Evolutionary conservation across 805 yeast species (phyloP).

Genomic region (Maudiozyma serrabonitensis): DNA sequence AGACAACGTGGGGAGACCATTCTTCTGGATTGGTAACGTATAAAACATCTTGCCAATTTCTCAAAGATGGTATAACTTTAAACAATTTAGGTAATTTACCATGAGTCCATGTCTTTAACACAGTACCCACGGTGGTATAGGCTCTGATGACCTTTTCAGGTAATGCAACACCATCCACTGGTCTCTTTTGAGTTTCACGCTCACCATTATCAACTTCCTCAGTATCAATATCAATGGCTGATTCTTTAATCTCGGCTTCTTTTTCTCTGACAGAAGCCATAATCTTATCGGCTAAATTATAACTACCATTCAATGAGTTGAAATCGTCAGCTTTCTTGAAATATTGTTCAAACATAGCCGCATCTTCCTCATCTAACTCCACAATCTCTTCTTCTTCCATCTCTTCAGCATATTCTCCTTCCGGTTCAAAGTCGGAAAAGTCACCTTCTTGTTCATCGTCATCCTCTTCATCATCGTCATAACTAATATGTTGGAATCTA

Average conservation of each 20-base stretch:
- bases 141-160: conserved; percentile 97
- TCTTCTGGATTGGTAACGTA: conserved; percentile 85
- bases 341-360: conserved; percentile 73
- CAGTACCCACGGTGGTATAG: conserved; percentile 81
- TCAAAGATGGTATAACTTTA: conserved; percentile 85
- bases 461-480: conserved; percentile 48
- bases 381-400: conserved; percentile 52
- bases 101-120: conserved; percentile 80
- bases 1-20: conserved; percentile 94
- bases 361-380: conserved; percentile 69
- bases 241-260: conserved; percentile 32
- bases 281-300: conserved; percentile 84
- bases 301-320: conserved; percentile 35
- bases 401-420: conserved; percentile 35
- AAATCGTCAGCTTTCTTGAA: conserved; percentile 38
- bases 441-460: conserved; percentile 34
- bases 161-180: conserved; percentile 67
- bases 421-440: conserved; percentile 45
- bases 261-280: conserved; percentile 81
- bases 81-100: conserved; percentile 95
- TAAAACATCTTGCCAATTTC: conserved; percentile 91
- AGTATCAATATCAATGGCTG: conserved; percentile 11
- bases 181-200: conserved; percentile 26
- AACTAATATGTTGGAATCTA: conserved; percentile 27
- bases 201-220: conserved; percentile 6